Base-by-base conservation (phyloP, 805 yeast genomes). In the Wickerhamiella dianesei region DNA sequence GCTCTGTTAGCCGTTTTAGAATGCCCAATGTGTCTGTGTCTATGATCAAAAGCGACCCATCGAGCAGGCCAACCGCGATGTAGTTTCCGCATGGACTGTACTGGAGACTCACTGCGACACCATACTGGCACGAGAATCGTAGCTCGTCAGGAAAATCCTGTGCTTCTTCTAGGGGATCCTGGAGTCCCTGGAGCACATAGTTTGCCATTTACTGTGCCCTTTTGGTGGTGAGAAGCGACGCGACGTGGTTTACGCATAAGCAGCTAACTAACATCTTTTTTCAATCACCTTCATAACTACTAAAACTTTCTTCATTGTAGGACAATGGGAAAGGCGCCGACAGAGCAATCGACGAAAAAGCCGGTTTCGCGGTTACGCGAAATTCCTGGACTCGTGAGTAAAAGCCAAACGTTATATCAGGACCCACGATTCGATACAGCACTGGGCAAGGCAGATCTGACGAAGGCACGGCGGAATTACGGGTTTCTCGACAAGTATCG, bases 401-500 rank as follows among this genome's bases (percentile, higher is more conserved):
- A 47, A 56, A 62, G 44, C 56, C 29, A 62, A 14, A 68, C 67
- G 14, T 64, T 80, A 22, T 80, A 82, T 60, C 73, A 76, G 43
- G 98, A 92, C 66, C 80, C 94, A 32, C 72, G 98, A 55, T 92
- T 92, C 61, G 96, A 92, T 63, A 74, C 89, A 2, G 87, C 95
- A 0, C 77, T 77, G 52, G 97, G 97, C 48, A 81, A 77, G 56
- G 84, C 92, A 1, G 89, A 88, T 60, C 65, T 75, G 49, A 66
- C 70, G 29, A 70, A 72, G 49, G 74, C 83, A 16, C 71, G 96
- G 50, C 75, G 77, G 57, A 80, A 89, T 58, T 92, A 92, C 66
- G 73, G 76, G 40, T 92, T 92, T 59, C 66, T 92, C 48, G 95
- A 87, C 62, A 87, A 82, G 37, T 92, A 92, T 62, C 73, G 97